Base-by-base conservation (phyloP, 768 basidiomycete species). In the Paxillus ammoniavirescens region DNA sequence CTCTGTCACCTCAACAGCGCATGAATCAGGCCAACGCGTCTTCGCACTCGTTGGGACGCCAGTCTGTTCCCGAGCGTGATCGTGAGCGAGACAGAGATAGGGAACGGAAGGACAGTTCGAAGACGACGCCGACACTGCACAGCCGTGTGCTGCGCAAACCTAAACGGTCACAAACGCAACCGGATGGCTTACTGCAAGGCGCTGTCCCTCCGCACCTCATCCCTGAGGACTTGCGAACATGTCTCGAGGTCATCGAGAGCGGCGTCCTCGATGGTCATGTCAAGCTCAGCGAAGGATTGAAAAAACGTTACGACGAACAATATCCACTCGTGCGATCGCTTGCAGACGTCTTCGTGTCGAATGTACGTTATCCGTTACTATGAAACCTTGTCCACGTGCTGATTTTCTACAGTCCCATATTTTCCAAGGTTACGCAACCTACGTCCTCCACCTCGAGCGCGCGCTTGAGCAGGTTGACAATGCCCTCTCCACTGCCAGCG, bases 301-400 rank as follows among this genome's bases (percentile, higher is more conserved):
- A 82, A 65, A 94, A 91, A 72, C 80, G 94, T 40, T 98, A 98
- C 58, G 93, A 96, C 51, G 93, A 97, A 61, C 95, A 98, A 60
- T 98, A 90, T 65, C 95, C 95, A 13, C 79, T 98, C 35, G 95
- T 98, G 35, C 80, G 95, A 49, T 90, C 87, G 28, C 79, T 98
- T 37, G 94, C 95, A 50, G 95, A 98, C 62, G 92, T 98, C n/a
- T 98, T 98, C 71, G 90, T 94, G 21, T 82, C 87, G 9, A 93
- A 92, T 73, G 94, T 96, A 67, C 72, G 89, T 78, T 46, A 17
- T 65, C 51, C n/a, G 48, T 56, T 23, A 45, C 13, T 18, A 6
- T 41, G 43, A 56, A 33, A 53, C 54, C 56, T 30, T 56, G 21
- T 49, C 49, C 12, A 50, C 15, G 53, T 48, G 30, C 63, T 67